phyloP scores from a whole-genome alignment of 2,329 filamentous ascomycete species.

The Fusarium coffeatum region DNA sequence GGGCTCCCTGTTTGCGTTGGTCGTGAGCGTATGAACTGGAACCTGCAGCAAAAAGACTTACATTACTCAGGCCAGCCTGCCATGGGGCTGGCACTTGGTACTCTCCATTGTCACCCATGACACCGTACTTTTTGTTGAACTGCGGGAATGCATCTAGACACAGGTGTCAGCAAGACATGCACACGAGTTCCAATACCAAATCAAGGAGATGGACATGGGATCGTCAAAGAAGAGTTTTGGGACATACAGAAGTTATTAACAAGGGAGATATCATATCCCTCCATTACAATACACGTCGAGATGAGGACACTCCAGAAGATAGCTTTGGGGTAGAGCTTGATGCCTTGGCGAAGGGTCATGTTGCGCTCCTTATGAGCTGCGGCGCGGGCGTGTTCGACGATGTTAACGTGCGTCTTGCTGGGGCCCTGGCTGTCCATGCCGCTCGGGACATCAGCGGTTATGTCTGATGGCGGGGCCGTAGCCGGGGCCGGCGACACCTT shows the following conservation, averaged over 20 bases:
- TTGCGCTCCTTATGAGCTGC: conserved; percentile 40
- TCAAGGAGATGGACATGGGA: not conserved
- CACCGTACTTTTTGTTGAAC: conserved; percentile 69
- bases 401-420: conserved; percentile 32
- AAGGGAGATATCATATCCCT: conserved; percentile 40
- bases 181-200: not conserved
- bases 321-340: conserved; percentile 41
- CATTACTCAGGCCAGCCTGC: conserved; percentile 71
- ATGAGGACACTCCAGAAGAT: conserved; percentile 41
- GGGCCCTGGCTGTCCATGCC: conserved; percentile 11
- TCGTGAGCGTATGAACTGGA: conserved; percentile 15
- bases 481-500: conserved; percentile 28
- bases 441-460: conserved; percentile 31
- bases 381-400: conserved; percentile 41
- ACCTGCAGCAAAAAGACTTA: conserved; percentile 42
- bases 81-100: conserved; percentile 70
- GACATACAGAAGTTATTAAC: conserved; percentile 43
- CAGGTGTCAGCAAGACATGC: conserved; percentile 20
- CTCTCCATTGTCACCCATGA: conserved; percentile 56
- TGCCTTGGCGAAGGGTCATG: conserved; percentile 41
- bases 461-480: conserved; percentile 32
- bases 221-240: not conserved
- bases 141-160: conserved; percentile 62
- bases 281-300: conserved; percentile 42
- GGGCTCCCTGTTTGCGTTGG: conserved; percentile 57